A percentile compares a stretch with the other conserved stretches of the same genome.
Evolutionary conservation across 176 grass and related monocot species (phyloP).

Genomic region (Echinochloa phyllopogon): DNA sequence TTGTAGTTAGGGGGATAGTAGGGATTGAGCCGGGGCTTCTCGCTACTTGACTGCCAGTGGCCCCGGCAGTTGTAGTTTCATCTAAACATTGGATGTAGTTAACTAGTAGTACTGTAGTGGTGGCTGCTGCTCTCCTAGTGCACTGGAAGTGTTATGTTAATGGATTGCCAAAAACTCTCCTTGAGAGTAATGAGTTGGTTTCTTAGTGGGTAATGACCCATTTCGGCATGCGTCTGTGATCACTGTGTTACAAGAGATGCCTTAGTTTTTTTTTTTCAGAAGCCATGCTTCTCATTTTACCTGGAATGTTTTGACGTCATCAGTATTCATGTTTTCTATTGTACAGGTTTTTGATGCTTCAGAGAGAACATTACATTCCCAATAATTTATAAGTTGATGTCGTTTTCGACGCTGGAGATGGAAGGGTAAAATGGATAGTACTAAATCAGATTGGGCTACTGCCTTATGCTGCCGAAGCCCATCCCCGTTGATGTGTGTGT

Average conservation of each 20-base stretch:
- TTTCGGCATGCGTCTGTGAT: not conserved
- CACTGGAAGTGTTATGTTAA: not conserved
- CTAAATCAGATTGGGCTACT: too few species aligned
- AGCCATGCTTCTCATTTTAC: not conserved
- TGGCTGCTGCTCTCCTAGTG: not conserved
- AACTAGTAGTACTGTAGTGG: not conserved
- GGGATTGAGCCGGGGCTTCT: not conserved
- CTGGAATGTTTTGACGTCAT: not conserved
- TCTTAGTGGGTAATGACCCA: not conserved
- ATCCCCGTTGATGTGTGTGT: too few species aligned
- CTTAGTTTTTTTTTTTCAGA: not conserved
- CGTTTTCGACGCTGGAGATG: too few species aligned
- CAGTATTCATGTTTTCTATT: not conserved
- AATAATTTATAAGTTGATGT: not conserved
- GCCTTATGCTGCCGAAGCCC: too few species aligned
- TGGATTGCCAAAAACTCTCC: not conserved
- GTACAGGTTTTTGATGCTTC: not conserved
- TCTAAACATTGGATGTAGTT: constrained; percentile 1
- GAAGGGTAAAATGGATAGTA: too few species aligned
- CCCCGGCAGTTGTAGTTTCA: not conserved
- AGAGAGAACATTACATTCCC: not conserved
- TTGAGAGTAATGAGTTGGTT: not conserved
- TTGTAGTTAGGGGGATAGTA: constrained; percentile 22
- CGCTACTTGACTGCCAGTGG: not conserved
- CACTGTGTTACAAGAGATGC: not conserved